Percentiles rank a stretch among this genome's conserved stretches.
phyloP scores from a whole-genome alignment of 106 monocot species.

The Acorus gramineus region DNA sequence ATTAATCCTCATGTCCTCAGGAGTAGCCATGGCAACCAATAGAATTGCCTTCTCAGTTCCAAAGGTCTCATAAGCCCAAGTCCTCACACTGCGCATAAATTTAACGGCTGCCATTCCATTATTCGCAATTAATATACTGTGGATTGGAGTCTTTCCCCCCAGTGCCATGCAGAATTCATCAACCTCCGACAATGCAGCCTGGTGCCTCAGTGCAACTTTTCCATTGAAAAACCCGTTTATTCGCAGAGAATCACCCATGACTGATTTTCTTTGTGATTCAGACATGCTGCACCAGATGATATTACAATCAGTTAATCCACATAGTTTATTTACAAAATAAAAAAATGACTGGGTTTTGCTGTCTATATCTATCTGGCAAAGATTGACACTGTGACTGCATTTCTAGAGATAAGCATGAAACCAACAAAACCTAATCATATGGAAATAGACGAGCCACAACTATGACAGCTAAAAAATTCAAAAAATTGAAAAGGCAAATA shows the following conservation, averaged over 20 bases:
- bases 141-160: slow-evolving; percentile 84
- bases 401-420: too few species aligned
- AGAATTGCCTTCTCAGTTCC: slow-evolving; percentile 93
- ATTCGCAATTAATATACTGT: slow-evolving; percentile 90
- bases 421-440: too few species aligned
- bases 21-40: slow-evolving; percentile 93
- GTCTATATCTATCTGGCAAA: not conserved
- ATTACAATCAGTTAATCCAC: not conserved
- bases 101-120: slow-evolving; percentile 99
- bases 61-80: slow-evolving; percentile 92
- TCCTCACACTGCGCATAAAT: slow-evolving; percentile 84
- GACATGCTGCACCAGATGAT: slow-evolving; percentile 16
- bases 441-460: too few species aligned
- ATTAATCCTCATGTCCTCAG: slow-evolving; percentile 94
- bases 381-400: not conserved
- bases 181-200: slow-evolving; percentile 50
- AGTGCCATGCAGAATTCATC: slow-evolving; percentile 79
- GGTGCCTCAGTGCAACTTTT: slow-evolving; percentile 20
- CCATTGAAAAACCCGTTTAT: slow-evolving; percentile 38
- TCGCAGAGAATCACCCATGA: slow-evolving; percentile 42
- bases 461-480: too few species aligned
- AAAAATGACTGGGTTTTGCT: not conserved
- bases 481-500: too few species aligned
- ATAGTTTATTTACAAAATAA: not conserved
- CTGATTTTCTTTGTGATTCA: slow-evolving; percentile 15